These are phyloP conservation scores for Nannizzia gypsea DNA, from an alignment of 2,329 filamentous ascomycete species.

Conservation along the genomic window DNA sequence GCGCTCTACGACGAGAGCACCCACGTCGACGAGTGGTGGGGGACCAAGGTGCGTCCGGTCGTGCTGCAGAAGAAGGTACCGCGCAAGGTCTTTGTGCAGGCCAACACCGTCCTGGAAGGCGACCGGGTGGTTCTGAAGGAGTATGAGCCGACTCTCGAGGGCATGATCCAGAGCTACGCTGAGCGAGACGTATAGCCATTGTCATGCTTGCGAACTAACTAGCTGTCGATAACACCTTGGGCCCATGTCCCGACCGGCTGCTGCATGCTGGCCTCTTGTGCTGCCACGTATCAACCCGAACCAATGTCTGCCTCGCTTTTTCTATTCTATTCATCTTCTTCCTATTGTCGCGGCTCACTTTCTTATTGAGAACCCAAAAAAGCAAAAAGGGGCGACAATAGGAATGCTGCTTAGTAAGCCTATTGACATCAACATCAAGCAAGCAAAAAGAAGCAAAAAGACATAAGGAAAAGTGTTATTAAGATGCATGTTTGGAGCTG, in stretches of 20 bases:
- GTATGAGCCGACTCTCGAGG: constrained; percentile 69
- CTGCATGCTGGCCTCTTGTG: too few species aligned
- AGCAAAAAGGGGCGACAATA: neutral
- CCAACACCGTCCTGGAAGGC: constrained; percentile 63
- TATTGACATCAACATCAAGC: neutral
- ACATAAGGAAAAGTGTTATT: neutral
- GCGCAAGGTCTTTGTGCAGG: constrained; percentile 76
- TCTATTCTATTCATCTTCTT: neutral
- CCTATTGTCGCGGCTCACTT: neutral
- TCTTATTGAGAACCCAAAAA: neutral
- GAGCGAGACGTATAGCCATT: constrained; percentile 43
- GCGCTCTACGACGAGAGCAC: constrained; percentile 77
- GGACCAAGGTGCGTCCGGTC: constrained; percentile 56
- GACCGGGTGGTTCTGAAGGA: constrained; percentile 68
- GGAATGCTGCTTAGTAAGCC: neutral
- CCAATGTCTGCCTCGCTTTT: too few species aligned
- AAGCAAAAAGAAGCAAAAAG: too few species aligned
- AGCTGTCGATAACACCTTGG: too few species aligned
- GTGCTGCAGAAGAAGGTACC: constrained; percentile 50
- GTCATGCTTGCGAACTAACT: too few species aligned
- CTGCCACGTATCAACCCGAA: too few species aligned
- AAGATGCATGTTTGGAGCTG: neutral
- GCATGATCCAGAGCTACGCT: constrained; percentile 72
- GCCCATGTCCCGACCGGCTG: too few species aligned
- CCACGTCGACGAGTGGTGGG: constrained; percentile 73